These are phyloP conservation scores for Capronia coronata DNA, from an alignment of 2,329 filamentous ascomycete genomes.

Conservation along the genomic window DNA sequence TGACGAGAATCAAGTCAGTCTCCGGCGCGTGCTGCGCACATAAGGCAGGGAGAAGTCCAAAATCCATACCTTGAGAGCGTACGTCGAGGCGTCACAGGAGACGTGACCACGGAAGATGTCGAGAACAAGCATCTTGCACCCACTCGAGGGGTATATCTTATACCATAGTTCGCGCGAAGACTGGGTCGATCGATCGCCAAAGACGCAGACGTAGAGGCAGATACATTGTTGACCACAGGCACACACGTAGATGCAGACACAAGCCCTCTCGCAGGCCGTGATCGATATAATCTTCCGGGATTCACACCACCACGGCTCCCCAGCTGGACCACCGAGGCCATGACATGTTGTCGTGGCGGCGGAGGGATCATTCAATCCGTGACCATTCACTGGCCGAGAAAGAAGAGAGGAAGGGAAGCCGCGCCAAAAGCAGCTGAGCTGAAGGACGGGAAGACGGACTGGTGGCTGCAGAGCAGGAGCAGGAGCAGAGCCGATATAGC, in stretches of 20 bases:
- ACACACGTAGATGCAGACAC: not conserved
- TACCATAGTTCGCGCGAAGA: not conserved
- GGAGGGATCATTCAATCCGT: constrained; percentile 3
- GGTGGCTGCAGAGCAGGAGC: too few relatives aligned
- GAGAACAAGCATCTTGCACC: not conserved
- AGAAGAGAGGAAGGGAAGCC: not conserved
- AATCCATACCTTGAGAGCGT: not conserved
- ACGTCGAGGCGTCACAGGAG: not conserved
- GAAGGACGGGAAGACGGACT: not conserved
- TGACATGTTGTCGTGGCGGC: constrained; percentile 9
- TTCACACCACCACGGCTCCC: not conserved
- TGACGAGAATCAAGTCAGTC: not conserved
- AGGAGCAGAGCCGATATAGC: not conserved
- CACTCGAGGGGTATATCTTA: not conserved
- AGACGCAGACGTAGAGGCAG: not conserved
- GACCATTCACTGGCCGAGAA: not conserved
- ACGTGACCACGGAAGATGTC: not conserved
- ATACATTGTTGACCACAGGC: not conserved
- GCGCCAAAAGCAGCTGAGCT: too few relatives aligned
- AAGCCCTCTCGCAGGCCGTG: not conserved
- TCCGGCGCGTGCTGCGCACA: not conserved
- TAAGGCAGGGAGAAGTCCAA: not conserved
- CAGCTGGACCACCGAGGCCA: constrained; percentile 1
- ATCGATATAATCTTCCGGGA: not conserved
- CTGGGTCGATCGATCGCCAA: too few relatives aligned